A percentile compares a stretch with the other conserved stretches of the same genome.
Conservation (phyloP, 129 eudicot species). For the Daucus carota region DNA sequence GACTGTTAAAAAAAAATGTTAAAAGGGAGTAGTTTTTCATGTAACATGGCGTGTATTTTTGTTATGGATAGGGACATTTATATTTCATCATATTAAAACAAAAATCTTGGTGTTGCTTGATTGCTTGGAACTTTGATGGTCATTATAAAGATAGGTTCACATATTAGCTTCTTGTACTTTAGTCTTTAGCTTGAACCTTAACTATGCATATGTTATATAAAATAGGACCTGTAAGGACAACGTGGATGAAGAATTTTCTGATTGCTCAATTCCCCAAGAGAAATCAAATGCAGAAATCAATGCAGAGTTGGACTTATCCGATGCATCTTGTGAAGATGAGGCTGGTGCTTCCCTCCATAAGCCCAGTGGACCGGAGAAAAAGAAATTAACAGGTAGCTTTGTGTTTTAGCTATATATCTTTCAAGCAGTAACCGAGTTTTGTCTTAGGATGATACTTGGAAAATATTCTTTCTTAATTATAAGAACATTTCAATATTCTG, state of each 20-base stretch:
- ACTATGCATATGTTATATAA: constrained; percentile 2
- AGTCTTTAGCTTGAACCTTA: neutral
- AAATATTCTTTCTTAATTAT: neutral
- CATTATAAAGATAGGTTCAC: neutral
- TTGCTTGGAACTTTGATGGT: no score
- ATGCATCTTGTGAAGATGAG: constrained; percentile 74
- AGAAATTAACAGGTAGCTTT: constrained; percentile 41
- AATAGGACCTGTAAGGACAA: constrained; percentile 88
- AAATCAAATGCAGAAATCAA: constrained; percentile 82
- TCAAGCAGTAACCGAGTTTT: neutral
- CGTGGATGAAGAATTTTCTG: constrained; percentile 58
- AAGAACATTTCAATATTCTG: constrained; percentile 15
- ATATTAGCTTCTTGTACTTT: neutral
- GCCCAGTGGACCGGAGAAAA: constrained; percentile 26
- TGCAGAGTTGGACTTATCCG: constrained; percentile 83
- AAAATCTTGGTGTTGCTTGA: neutral
- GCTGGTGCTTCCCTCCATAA: constrained; percentile 27
- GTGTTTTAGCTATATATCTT: neutral
- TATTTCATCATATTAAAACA: neutral
- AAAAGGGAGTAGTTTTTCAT: neutral
- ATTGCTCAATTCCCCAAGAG: constrained; percentile 89
- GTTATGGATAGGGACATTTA: neutral
- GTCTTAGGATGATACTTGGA: neutral
- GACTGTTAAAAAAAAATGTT: neutral
- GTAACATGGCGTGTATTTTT: neutral